Evolutionary conservation across 495 filamentous ascomycete genomes (phyloP), one percentile per base, ranked within the genome.

Genomic region (Aspergillus sparsus): DNA sequence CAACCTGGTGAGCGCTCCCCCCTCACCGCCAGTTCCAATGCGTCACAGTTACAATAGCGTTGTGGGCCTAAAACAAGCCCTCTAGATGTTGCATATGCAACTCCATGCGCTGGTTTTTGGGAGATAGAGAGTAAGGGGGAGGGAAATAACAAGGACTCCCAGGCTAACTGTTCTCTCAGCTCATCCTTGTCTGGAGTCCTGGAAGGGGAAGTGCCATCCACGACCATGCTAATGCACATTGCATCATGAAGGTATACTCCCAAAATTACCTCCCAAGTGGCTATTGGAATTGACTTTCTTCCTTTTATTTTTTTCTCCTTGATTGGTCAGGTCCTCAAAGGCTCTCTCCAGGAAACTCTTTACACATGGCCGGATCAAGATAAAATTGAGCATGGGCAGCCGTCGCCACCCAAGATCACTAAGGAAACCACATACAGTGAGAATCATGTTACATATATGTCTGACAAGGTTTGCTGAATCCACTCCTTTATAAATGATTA

Each of bases 141-240:
- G 16, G 47, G 35, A 53, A 11, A 49, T 31, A 7, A 47, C 7
- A 15, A 55, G 31, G 53, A n/a, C 8, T 32, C 3, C 18, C 15
- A 21, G 11, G 50, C 59, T 62, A 45, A 65, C 49, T 31, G 33
- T 36, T 18, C 15, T 37, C 10, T 35, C 50, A 93, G 85, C 81
- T 97, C 49, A 84, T 97, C 16, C 82, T 97, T 10, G 93, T 96
- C n/a, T 97, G 93, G 93, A 87, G 82, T 11, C 93, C 93, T 16
- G 89, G 90, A n/a, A 90, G 91, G 72, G 84, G 84, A 18, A 92
- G 87, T 67, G 85, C 85, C 1, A 89, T 97, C 60, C 93, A 97
- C 72, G 93, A 97, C 67, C 90, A 94, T 71, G 89, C 89, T 62
- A 86, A 90, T 66, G 88, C 90, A 27, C 90, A 93, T 66, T 94